Evolutionary conservation across 768 basidiomycete genomes (phyloP).

Genomic region (Lactarius pseudohatsudake): DNA sequence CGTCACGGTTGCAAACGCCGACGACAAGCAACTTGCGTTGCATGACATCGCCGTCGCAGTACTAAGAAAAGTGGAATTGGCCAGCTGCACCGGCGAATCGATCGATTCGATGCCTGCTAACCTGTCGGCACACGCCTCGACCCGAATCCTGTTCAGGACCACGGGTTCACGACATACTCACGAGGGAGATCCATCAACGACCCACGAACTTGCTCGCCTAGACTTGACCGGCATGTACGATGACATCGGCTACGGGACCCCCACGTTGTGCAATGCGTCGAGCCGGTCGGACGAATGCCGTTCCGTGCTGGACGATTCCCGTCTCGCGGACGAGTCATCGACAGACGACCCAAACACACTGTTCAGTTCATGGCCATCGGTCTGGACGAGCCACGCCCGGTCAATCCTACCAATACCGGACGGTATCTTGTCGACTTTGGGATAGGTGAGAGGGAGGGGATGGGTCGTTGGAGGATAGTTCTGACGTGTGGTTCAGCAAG

Average conservation of each 20-base stretch:
- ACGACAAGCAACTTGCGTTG: conserved; percentile 5
- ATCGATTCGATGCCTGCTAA: not conserved
- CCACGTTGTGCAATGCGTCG: conserved; percentile 6
- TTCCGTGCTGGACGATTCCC: conserved; percentile 12
- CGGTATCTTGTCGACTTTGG: not conserved
- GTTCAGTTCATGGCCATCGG: not conserved
- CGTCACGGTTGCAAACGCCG: conserved; percentile 32
- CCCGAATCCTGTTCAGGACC: not conserved
- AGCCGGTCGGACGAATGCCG: conserved; percentile 17
- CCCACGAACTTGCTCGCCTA: not conserved
- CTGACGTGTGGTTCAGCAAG: conserved; percentile 18
- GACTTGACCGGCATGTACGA: conserved; percentile 17
- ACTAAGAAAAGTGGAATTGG: not conserved
- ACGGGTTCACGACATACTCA: not conserved
- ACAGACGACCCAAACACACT: not conserved
- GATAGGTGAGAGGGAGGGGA: not conserved
- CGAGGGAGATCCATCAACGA: not conserved
- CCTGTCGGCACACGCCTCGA: not conserved
- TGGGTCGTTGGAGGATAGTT: conserved; percentile 6
- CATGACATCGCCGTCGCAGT: not conserved
- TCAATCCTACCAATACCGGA: not conserved
- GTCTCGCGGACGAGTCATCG: conserved; percentile 4
- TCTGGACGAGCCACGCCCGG: not conserved
- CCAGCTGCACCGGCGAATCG: not conserved
- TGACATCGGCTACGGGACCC: conserved; percentile 9